phyloP scores from a whole-genome alignment of 2,329 filamentous ascomycete genomes.

The Diplodia mutila region DNA sequence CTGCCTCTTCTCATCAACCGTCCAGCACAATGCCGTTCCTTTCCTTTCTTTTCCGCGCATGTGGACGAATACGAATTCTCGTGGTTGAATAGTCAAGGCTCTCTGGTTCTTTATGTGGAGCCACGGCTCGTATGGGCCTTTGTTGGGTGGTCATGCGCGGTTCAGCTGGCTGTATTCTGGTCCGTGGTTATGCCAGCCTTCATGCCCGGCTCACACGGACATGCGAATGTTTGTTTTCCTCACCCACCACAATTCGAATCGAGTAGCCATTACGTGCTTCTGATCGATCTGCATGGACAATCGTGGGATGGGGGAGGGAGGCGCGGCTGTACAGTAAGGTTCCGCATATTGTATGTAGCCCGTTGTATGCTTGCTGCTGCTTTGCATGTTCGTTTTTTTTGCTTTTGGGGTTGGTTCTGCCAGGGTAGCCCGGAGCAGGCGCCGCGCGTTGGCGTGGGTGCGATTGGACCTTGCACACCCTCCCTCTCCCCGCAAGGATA shows the following conservation, averaged over 20 bases:
- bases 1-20: background rate
- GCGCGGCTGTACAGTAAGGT: too few species aligned
- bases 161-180: background rate
- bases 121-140: background rate
- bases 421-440: conserved; percentile 6
- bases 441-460: background rate
- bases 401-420: background rate
- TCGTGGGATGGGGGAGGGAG: background rate
- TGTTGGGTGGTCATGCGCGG: background rate
- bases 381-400: background rate
- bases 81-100: background rate
- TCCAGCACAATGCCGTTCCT: background rate
- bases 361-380: background rate
- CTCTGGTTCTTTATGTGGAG: background rate
- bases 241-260: background rate
- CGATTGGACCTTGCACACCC: background rate
- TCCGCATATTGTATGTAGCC: background rate
- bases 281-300: background rate
- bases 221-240: background rate
- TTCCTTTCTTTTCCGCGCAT: background rate
- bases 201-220: background rate
- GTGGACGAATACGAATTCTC: background rate
- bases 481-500: background rate
- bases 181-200: background rate
- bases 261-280: background rate